These are phyloP conservation scores for Aspergillus biplanus DNA, from an alignment of 495 filamentous ascomycete species.

Conservation along the genomic window DNA sequence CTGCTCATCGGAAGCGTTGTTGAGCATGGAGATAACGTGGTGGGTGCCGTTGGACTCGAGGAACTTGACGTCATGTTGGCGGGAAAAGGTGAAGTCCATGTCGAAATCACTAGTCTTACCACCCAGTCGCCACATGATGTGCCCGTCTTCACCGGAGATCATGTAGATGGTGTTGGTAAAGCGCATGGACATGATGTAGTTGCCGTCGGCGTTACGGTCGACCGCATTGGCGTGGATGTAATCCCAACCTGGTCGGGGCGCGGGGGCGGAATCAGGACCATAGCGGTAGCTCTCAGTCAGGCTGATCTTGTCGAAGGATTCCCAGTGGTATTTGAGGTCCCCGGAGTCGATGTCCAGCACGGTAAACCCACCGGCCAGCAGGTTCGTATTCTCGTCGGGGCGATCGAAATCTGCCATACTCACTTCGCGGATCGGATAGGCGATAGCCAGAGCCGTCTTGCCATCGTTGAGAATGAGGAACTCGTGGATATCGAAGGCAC, in stretches of 20 bases:
- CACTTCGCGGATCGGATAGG: slow-evolving; percentile 47
- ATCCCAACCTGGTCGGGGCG: slow-evolving; percentile 48
- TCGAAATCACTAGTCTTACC: slow-evolving; percentile 46
- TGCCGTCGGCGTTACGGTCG: slow-evolving; percentile 56
- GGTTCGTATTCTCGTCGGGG: slow-evolving; percentile 31
- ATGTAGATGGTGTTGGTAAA: slow-evolving; percentile 60
- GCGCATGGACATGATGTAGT: slow-evolving; percentile 61
- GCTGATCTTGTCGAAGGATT: slow-evolving; percentile 39
- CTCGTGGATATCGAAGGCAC: slow-evolving; percentile 49
- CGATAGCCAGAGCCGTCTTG: slow-evolving; percentile 41
- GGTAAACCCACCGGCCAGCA: slow-evolving; percentile 40
- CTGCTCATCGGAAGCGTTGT: slow-evolving; percentile 55
- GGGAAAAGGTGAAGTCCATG: slow-evolving; percentile 57
- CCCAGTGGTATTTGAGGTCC: slow-evolving; percentile 49
- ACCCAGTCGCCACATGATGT: slow-evolving; percentile 60
- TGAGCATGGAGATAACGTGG: slow-evolving; percentile 53
- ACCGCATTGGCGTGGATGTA: slow-evolving; percentile 67
- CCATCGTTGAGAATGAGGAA: slow-evolving; percentile 45
- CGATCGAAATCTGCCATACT: slow-evolving; percentile 43
- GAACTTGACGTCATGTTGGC: slow-evolving; percentile 63
- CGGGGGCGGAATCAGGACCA: slow-evolving; percentile 6
- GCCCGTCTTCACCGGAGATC: slow-evolving; percentile 57
- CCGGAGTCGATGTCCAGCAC: slow-evolving; percentile 49
- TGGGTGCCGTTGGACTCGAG: slow-evolving; percentile 44
- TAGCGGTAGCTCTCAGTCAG: slow-evolving; percentile 27